A percentile compares a stretch with the other conserved stretches of the same genome.
These are phyloP conservation scores for Scheffersomyces insectosa DNA, from an alignment of 1,139 yeast genomes.

Conservation along the genomic window DNA sequence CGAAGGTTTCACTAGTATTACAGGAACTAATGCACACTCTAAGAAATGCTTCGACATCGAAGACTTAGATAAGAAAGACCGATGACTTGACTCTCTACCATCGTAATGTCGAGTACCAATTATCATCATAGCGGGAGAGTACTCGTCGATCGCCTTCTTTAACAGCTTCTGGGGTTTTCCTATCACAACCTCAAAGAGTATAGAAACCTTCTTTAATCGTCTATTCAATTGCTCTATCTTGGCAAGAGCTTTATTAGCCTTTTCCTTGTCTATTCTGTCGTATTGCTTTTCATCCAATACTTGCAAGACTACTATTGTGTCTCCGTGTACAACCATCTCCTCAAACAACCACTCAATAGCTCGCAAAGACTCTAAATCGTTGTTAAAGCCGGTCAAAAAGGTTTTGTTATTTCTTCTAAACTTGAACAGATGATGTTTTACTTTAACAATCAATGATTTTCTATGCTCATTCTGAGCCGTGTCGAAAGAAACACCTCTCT, in stretches of 20 bases:
- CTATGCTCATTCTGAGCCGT: conserved; percentile 40
- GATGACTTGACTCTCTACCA: conserved; percentile 27
- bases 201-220: conserved; percentile 48
- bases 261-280: conserved; percentile 27
- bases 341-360: conserved; percentile 70
- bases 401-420: conserved; percentile 62
- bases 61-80: conserved; percentile 46
- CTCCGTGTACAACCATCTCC: conserved; percentile 64
- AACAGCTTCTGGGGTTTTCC: conserved; percentile 62
- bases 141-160: conserved; percentile 57
- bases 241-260: conserved; percentile 34
- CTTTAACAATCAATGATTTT: conserved; percentile 52
- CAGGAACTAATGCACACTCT: conserved; percentile 69
- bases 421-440: conserved; percentile 56
- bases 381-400: conserved; percentile 61
- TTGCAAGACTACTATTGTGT: conserved; percentile 60
- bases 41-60: conserved; percentile 63
- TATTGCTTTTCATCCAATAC: conserved; percentile 51
- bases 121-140: conserved; percentile 63
- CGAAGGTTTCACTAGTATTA: conserved; percentile 62
- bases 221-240: conserved; percentile 50
- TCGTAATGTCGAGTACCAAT: conserved; percentile 58
- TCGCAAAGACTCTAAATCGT: conserved; percentile 54
- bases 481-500: conserved; percentile 54
- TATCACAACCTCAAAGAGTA: conserved; percentile 60